Evolutionary conservation across 202 grass and related monocot genomes (phyloP).

Genomic region (Dendrocalamus latiflorus): DNA sequence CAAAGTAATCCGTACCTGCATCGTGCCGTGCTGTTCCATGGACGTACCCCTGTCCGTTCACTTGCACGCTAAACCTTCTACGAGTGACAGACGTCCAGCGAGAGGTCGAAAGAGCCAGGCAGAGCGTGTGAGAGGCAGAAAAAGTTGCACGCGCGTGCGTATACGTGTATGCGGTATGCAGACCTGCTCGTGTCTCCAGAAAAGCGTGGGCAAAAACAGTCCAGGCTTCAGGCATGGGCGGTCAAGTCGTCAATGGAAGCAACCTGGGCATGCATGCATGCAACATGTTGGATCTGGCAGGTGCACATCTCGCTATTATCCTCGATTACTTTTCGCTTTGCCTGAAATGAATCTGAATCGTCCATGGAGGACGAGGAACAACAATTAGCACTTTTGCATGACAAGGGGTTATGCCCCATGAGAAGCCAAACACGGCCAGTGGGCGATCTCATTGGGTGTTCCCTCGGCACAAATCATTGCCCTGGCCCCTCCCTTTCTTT

Average conservation of each 20-base stretch:
- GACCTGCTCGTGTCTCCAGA: not conserved
- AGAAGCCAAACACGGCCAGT: not conserved
- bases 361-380: not conserved
- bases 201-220: not conserved
- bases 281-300: conserved; percentile 5
- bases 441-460: conserved; percentile 23
- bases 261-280: not conserved
- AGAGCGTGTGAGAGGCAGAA: not conserved
- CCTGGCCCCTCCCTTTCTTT: not conserved
- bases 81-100: not conserved
- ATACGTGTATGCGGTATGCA: not conserved
- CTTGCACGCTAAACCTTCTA: conserved; percentile 19
- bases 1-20: not conserved
- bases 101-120: not conserved
- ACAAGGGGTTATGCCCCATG: not conserved
- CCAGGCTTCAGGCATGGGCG: not conserved
- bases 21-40: not conserved
- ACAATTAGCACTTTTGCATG: conserved; percentile 25
- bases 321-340: not conserved
- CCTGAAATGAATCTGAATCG: conserved; percentile 1
- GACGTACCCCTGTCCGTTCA: not conserved
- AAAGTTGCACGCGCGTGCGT: not conserved
- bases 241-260: not conserved
- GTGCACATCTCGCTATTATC: not conserved
- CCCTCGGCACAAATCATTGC: conserved; percentile 19